Evolutionary conservation across 2,329 filamentous ascomycete genomes (phyloP), one percentile per base, ranked within the genome.

Genomic region (Acrocalymma vagum): DNA sequence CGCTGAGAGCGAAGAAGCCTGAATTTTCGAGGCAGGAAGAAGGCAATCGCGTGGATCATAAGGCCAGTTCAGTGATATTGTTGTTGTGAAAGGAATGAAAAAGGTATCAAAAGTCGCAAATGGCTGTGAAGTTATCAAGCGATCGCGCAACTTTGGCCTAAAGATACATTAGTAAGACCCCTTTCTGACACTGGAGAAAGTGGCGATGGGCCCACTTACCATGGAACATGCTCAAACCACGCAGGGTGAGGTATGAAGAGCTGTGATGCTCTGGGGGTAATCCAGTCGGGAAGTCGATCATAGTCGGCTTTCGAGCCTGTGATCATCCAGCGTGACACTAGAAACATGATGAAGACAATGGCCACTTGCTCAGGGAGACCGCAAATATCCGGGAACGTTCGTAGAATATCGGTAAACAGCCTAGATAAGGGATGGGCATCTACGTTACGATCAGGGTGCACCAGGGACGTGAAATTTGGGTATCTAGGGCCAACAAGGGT

Each of bases 201-300:
- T 9, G n/a, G 7, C 11, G 13, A 6, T 9, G 20, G 9, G 1
- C n/a, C 8, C 11, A 57, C 64, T 45, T 60, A 75, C 75, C 88
- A 96, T 1, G 89, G 88, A 3, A 95, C 52, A 62, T 93, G 83
- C 63, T 95, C 90, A 21, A 91, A 78, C 91, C 91, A 96, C 1
- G 82, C 81, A 1, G 90, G 86, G 66, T 96, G 91, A 0, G 83
- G 72, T 0, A 73, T 79, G 38, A 82, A 78, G 11, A 89, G 70
- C 63, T 95, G 90, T 6, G 78, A 79, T 0, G 81, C 77, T 2
- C 80, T 74, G 1, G 91, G 90, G 0, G 79, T 79, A 25, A 85
- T 72, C 83, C 87, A 95, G 4, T 83, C 77, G 0, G 91, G 90
- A 9, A 96, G 72, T 4, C 87, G 80, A 16, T 90, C 82, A 67